These are phyloP conservation scores for Alternaria sp. DNA, from an alignment of 2,329 filamentous ascomycete genomes.

Conservation along the genomic window DNA sequence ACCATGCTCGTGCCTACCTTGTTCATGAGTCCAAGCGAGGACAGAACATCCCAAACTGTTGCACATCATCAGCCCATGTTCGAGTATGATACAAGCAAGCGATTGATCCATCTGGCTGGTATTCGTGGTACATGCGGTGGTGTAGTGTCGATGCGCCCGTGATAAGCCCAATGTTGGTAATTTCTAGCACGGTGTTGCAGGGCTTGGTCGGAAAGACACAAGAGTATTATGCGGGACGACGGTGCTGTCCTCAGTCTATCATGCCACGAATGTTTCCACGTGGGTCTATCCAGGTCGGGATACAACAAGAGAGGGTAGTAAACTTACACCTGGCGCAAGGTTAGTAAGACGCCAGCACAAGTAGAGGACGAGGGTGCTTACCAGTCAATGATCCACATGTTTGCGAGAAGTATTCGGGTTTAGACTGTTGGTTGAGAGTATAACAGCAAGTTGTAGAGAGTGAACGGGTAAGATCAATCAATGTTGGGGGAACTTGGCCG, in stretches of 20 bases:
- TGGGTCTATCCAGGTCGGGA: neutral
- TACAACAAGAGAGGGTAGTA: conserved; percentile 10
- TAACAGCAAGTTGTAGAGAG: neutral
- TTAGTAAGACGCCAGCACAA: conserved; percentile 16
- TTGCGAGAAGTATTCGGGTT: conserved; percentile 11
- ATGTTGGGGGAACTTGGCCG: conserved; percentile 16
- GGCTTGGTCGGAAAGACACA: neutral
- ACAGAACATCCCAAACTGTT: conserved; percentile 86
- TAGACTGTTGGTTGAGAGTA: neutral
- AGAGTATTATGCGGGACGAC: neutral
- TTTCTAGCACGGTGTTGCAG: neutral
- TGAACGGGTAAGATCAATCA: conserved; percentile 5
- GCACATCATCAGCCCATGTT: conserved; percentile 16
- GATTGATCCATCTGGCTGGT: neutral
- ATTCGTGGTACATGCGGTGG: neutral
- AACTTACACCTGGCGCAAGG: conserved; percentile 43
- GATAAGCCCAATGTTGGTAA: neutral
- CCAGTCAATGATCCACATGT: conserved; percentile 95
- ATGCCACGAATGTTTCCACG: neutral
- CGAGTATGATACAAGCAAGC: neutral
- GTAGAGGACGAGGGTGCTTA: conserved; percentile 45
- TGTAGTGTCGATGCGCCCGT: conserved; percentile 2
- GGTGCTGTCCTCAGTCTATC: neutral
- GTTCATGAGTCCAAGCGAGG: conserved; percentile 86
- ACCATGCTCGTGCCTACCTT: conserved; percentile 57